phyloP scores from a whole-genome alignment of 495 filamentous ascomycete species.

The Letharia columbiana region DNA sequence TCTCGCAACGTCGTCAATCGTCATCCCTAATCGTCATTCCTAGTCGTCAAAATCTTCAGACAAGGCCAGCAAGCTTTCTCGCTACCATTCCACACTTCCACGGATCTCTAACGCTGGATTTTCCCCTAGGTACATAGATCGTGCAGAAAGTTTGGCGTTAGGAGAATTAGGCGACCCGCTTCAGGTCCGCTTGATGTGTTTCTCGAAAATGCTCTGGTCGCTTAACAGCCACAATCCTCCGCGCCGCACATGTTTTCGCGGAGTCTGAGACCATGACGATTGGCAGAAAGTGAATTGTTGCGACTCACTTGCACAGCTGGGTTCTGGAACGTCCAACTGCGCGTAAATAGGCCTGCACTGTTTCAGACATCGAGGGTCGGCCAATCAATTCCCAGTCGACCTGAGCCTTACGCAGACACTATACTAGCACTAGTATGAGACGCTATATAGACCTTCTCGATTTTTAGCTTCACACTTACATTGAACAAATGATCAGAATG shows the following conservation, averaged over 20 bases:
- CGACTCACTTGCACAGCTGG: background rate
- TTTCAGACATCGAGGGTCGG: background rate
- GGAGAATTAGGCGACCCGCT: conserved; percentile 4
- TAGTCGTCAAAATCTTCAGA: background rate
- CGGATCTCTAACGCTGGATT: background rate
- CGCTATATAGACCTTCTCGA: too few relatives aligned
- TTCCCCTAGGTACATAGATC: background rate
- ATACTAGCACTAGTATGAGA: background rate
- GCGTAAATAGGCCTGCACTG: background rate
- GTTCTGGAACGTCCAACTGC: background rate
- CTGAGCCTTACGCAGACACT: background rate
- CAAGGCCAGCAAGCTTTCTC: background rate
- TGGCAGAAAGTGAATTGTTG: background rate
- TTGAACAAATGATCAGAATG: background rate
- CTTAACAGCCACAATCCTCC: background rate
- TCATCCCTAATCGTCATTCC: background rate
- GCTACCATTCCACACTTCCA: background rate
- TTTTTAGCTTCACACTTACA: background rate
- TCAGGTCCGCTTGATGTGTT: background rate
- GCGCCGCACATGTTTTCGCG: conserved; percentile 1
- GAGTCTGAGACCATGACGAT: background rate
- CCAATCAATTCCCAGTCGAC: background rate
- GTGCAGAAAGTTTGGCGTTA: background rate
- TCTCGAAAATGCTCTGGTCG: conserved; percentile 7
- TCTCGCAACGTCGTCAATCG: background rate